Evolutionary conservation across 2,329 filamentous ascomycete genomes (phyloP), one percentile per base, ranked within the genome.

Genomic region (Diaporthe citrichinensis): DNA sequence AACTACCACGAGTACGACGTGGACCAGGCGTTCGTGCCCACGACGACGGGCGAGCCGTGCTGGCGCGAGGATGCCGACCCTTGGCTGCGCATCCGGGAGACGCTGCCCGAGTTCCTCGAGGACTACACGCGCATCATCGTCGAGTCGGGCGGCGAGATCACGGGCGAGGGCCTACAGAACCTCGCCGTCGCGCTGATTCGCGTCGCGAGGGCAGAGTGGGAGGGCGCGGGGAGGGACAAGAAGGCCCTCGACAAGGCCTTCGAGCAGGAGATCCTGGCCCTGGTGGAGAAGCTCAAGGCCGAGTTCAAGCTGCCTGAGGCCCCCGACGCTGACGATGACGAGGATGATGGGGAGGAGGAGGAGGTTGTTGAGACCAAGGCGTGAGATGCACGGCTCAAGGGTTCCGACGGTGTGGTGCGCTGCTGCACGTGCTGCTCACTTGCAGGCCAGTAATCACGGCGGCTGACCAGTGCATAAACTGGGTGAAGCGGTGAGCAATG

Each of bases 81-180:
- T 57, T 78, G 77, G 77, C 72, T 78, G 76, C 76, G 76, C 62
- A 61, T 77, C 44, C 46, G 25, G 20, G 25, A 77, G 46, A 77
- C 76, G n/a, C 74, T 78, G 51, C 69, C 72, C 17, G 76, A 74
- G 55, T 78, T 78, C 62, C 74, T 78, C 49, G 44, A 73, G 68
- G 76, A 72, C 7, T 76, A 74, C 61, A 61, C 69, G 31, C 57
- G 61, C 61, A 73, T 76, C 31, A 67, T 74, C 36, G 34, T 71
- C 39, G 75, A 76, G 59, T 58, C 59, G 59, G 71, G 69, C 46
- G 72, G 74, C 15, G 74, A 57, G 34, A 41, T 77, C 39, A 74
- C 73, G 15, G 77, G 65, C 6, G 76, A 78, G 36, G 77, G 77
- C 53, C 76, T 78, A 57, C 73, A 74, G 44, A 51, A 73, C 39